Percentiles rank a stretch among this genome's conserved stretches.
phyloP scores from a whole-genome alignment of 1,284 basidiomycete species.

The Boletellus deceptivus region DNA sequence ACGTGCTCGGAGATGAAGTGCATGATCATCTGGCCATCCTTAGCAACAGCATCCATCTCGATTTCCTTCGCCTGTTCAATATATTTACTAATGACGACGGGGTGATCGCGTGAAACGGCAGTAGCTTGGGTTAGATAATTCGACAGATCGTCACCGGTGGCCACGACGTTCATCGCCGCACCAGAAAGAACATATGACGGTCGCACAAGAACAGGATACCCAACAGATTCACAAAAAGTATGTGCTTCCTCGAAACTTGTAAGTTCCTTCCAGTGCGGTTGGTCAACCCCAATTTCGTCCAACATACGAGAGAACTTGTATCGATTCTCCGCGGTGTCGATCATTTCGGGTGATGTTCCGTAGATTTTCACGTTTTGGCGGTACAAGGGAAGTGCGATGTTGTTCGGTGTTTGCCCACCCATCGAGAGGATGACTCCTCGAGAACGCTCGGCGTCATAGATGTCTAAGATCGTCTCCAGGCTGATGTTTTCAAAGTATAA shows the following conservation, averaged over 20 bases:
- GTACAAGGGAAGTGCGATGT: constrained; percentile 91
- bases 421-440: constrained; percentile 94
- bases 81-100: constrained; percentile 98
- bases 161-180: constrained; percentile 99
- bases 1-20: constrained; percentile 99
- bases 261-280: constrained; percentile 96
- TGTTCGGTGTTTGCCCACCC: constrained; percentile 99
- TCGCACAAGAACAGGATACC: constrained; percentile 94
- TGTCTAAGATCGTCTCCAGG: constrained; percentile 94
- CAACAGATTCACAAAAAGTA: constrained; percentile 85
- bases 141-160: constrained; percentile 85
- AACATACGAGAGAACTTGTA: constrained; percentile 99
- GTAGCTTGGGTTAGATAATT: constrained; percentile 96
- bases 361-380: constrained; percentile 98
- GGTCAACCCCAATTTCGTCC: constrained; percentile 97
- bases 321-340: constrained; percentile 98
- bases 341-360: constrained; percentile 99
- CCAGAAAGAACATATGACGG: constrained; percentile 98
- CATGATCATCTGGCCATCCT: constrained; percentile 97
- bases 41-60: constrained; percentile 98
- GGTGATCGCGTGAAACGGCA: constrained; percentile 94
- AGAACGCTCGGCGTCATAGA: constrained; percentile 90
- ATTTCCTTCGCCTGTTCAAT: constrained; percentile 99
- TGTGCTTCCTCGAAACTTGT: constrained; percentile 89
- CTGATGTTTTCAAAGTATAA: constrained; percentile 99